A percentile compares a stretch with the other conserved stretches of the same genome.
Conservation (phyloP, 306 rosid species). For the Cucurbita maxima region DNA sequence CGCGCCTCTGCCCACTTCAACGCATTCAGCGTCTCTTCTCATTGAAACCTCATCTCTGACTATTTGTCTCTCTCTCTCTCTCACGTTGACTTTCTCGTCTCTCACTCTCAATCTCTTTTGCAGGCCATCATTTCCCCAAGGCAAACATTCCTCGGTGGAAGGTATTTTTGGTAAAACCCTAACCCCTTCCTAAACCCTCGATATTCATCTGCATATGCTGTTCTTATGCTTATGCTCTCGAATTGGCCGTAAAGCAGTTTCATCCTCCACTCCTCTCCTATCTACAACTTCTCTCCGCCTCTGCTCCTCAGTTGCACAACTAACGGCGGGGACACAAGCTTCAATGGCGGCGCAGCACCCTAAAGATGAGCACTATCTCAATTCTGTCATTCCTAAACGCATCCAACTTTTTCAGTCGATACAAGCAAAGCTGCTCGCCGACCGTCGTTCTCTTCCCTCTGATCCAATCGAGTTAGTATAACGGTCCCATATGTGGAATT, state of each 20-base stretch:
- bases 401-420: slow-evolving; percentile 40
- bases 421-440: slow-evolving; percentile 26
- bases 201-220: neutral
- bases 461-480: slow-evolving; percentile 50
- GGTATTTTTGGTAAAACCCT: neutral
- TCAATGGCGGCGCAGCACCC: slow-evolving; percentile 30
- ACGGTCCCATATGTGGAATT: neutral
- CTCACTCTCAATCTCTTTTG: neutral
- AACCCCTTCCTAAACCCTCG: neutral
- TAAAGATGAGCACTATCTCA: slow-evolving; percentile 61
- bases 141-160: neutral
- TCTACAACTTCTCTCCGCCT: neutral
- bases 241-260: neutral
- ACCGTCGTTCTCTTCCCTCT: slow-evolving; percentile 40
- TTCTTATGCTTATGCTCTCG: neutral
- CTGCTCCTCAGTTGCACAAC: neutral
- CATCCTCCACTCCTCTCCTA: neutral
- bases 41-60: neutral
- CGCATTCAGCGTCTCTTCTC: no score
- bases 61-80: neutral
- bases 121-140: neutral
- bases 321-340: neutral
- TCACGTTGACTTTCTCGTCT: neutral
- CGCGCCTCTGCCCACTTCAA: no score
- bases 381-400: slow-evolving; percentile 41